A percentile compares a stretch with the other conserved stretches of the same genome.
Conservation (phyloP, 1,139 yeast genomes). For the Sugiyamaella japonica region DNA sequence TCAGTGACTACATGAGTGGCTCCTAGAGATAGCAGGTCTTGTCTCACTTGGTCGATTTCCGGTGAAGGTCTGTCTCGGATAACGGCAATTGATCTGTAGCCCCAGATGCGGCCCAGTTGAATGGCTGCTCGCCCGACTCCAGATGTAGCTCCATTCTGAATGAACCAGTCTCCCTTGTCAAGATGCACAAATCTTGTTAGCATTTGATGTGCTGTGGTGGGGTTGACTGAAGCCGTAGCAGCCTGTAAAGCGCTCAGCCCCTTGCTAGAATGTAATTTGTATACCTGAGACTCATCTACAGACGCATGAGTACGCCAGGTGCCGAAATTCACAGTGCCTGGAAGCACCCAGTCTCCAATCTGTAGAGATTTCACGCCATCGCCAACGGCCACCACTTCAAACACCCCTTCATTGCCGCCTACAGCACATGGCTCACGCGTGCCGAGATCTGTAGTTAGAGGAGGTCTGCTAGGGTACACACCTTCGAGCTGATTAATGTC, state of each 20-base stretch:
- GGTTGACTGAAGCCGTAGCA: conserved; percentile 89
- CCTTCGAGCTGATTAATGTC: conserved; percentile 91
- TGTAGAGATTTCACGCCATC: conserved; percentile 45
- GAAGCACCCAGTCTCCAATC: conserved; percentile 89
- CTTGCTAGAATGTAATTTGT: conserved; percentile 48
- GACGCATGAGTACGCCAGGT: conserved; percentile 90
- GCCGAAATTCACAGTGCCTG: conserved; percentile 80
- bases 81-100: conserved; percentile 80
- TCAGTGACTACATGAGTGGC: conserved; percentile 92
- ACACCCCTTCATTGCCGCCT: conserved; percentile 93
- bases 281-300: conserved; percentile 40
- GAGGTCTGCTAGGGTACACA: conserved; percentile 86
- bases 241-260: conserved; percentile 54
- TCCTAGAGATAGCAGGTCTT: conserved; percentile 62
- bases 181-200: conserved; percentile 68
- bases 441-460: conserved; percentile 53
- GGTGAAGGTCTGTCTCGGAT: conserved; percentile 76
- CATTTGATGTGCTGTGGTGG: conserved; percentile 89
- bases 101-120: conserved; percentile 78
- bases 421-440: conserved; percentile 67
- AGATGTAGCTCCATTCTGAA: conserved; percentile 95
- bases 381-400: conserved; percentile 79
- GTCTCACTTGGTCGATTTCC: conserved; percentile 61
- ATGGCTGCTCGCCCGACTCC: conserved; percentile 95
- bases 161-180: conserved; percentile 81